A percentile compares a stretch with the other conserved stretches of the same genome.
These are phyloP conservation scores for Mycena albidolilacea DNA, from an alignment of 768 basidiomycete species.

Conservation along the genomic window DNA sequence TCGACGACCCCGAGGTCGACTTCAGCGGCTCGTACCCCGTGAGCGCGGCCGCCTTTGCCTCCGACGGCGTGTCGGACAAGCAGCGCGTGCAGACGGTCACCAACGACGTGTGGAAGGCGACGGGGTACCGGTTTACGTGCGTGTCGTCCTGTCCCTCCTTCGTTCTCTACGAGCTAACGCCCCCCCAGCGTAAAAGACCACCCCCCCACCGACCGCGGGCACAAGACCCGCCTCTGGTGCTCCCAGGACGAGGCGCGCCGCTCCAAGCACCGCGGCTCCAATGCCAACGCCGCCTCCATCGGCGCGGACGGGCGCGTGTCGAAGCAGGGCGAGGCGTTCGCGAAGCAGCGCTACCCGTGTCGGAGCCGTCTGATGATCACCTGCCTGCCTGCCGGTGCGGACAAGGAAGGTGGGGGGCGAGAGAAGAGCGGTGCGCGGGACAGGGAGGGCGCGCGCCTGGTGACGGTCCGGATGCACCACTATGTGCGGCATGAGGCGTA, in stretches of 20 bases:
- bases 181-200: slow-evolving; percentile 63
- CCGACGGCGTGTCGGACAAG: slow-evolving; percentile 50
- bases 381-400: slow-evolving; percentile 44
- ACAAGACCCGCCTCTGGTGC: slow-evolving; percentile 68
- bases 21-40: slow-evolving; percentile 60
- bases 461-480: slow-evolving; percentile 62
- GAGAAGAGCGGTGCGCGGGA: slow-evolving; percentile 38
- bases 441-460: slow-evolving; percentile 39
- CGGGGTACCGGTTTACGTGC: slow-evolving; percentile 67
- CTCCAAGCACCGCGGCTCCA: slow-evolving; percentile 51
- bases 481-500: slow-evolving; percentile 47
- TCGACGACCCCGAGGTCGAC: slow-evolving; percentile 53
- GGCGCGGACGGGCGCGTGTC: slow-evolving; percentile 51
- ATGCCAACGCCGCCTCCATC: slow-evolving; percentile 39
- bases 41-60: slow-evolving; percentile 37
- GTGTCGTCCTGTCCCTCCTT: slow-evolving; percentile 37
- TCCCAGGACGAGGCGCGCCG: slow-evolving; percentile 64
- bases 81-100: slow-evolving; percentile 58
- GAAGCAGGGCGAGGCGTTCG: slow-evolving; percentile 55
- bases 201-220: slow-evolving; percentile 60
- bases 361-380: slow-evolving; percentile 62
- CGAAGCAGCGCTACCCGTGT: slow-evolving; percentile 61
- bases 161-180: background rate
- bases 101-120: slow-evolving; percentile 63
- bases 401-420: too few relatives aligned